These are phyloP conservation scores for Pichia sp. DNA, from an alignment of 1,139 yeast genomes.

Conservation along the genomic window DNA sequence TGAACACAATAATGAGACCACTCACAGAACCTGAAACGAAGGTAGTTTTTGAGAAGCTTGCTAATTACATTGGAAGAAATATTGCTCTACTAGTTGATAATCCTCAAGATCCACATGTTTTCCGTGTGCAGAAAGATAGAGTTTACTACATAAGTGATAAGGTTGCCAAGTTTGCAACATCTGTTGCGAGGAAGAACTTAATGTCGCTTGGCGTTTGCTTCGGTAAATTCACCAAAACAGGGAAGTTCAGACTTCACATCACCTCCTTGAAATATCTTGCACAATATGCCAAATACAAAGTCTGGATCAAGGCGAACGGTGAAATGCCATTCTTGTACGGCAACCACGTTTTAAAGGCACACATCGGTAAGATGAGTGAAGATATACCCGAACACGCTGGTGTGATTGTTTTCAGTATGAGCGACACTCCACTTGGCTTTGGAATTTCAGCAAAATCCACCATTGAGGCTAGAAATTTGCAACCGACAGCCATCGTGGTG, in stretches of 20 bases:
- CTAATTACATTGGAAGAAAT: slow-evolving; percentile 93
- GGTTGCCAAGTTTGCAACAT: slow-evolving; percentile 83
- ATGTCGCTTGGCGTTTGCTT: slow-evolving; percentile 92
- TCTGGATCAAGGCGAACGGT: slow-evolving; percentile 96
- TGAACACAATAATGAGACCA: slow-evolving; percentile 70
- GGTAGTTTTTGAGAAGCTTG: slow-evolving; percentile 91
- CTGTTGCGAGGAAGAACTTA: slow-evolving; percentile 80
- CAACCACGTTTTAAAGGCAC: slow-evolving; percentile 94
- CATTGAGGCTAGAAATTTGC: slow-evolving; percentile 79
- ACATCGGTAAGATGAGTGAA: slow-evolving; percentile 92
- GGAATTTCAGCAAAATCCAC: slow-evolving; percentile 95
- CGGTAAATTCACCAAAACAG: slow-evolving; percentile 96
- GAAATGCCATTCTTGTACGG: slow-evolving; percentile 99
- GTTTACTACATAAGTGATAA: slow-evolving; percentile 87
- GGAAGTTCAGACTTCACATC: slow-evolving; percentile 90
- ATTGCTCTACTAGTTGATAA: slow-evolving; percentile 84
- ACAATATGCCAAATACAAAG: slow-evolving; percentile 84
- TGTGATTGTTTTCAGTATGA: slow-evolving; percentile 85
- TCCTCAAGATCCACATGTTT: slow-evolving; percentile 87
- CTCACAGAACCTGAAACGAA: slow-evolving; percentile 96
- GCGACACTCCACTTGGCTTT: slow-evolving; percentile 89
- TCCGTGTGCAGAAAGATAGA: slow-evolving; percentile 92
- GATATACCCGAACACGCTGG: slow-evolving; percentile 99
- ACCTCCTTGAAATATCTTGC: slow-evolving; percentile 84
- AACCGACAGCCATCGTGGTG: slow-evolving; percentile 92